Evolutionary conservation across 2,329 filamentous ascomycete species (phyloP).

Genomic region (Didymella sp.): DNA sequence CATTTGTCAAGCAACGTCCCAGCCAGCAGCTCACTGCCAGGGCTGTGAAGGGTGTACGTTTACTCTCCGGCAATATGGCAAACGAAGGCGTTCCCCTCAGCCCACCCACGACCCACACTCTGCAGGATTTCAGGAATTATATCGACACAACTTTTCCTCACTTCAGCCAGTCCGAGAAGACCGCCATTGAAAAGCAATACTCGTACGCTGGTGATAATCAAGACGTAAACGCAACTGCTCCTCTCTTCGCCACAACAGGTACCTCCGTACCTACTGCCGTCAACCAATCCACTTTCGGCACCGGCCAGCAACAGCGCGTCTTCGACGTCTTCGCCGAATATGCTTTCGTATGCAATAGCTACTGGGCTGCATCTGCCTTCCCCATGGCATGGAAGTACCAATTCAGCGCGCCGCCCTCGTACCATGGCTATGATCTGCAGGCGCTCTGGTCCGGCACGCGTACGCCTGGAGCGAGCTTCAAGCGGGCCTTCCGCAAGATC

Average conservation of each 20-base stretch:
- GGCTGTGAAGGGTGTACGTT: conserved; percentile 35
- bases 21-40: conserved; percentile 36
- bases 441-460: conserved; percentile 38
- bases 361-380: conserved; percentile 51
- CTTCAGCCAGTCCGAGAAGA: conserved; percentile 44
- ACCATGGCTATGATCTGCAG: conserved; percentile 45
- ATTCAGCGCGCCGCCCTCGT: conserved; percentile 37
- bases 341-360: conserved; percentile 52
- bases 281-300: conserved; percentile 41
- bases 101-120: conserved; percentile 37
- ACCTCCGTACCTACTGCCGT: conserved; percentile 32
- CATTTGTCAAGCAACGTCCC: conserved; percentile 48
- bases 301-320: conserved; percentile 47
- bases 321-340: conserved; percentile 56
- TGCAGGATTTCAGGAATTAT: conserved; percentile 41
- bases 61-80: conserved; percentile 45
- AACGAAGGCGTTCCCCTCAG: conserved; percentile 53
- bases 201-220: conserved; percentile 37
- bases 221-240: conserved; percentile 29
- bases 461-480: conserved; percentile 38
- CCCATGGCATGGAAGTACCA: conserved; percentile 46
- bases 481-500: conserved; percentile 43
- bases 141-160: conserved; percentile 42
- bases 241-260: conserved; percentile 38
- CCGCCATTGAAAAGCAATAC: conserved; percentile 38